Base-by-base conservation (phyloP, 1,284 basidiomycete genomes). In the Malassezia arunalokei region DNA sequence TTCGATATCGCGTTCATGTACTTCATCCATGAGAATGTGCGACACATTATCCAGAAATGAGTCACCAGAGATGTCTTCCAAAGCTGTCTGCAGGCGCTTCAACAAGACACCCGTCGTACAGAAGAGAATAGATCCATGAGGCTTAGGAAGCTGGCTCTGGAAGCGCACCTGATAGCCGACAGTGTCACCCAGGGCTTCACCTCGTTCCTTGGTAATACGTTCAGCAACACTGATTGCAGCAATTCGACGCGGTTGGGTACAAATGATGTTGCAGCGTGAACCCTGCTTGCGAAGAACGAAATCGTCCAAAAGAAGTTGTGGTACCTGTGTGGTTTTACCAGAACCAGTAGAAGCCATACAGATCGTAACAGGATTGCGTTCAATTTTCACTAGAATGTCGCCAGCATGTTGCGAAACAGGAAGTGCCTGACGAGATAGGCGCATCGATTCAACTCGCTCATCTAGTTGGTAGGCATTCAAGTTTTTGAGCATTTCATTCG, bases 111-210 rank as follows among this genome's bases (percentile, higher is more conserved):
- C 89, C 11, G 86, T 90, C 5, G 92, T 96, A 76, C 88, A 94
- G 76, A 91, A 96, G 1, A 86, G 88, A 75, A 95, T 81, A 51
- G 73, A 75, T 5, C 91, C 92, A 73, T 92, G 80, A 8, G 82
- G 81, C 61, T 85, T 80, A 3, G 91, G 89, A 0, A 81, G 76
- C 64, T 83, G 86, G 47, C 81, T 76, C 62, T 96, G 89, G 72
- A 95, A 95, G 38, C 92, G 83, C 51, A 95, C 89, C 66, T 89
- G 87, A 71, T 95, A 95, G 2, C 91, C 91, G 47, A 96, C 80
- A 1, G 81, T 79, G 35, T 78, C 76, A 6, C 91, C 89, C 2
- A 86, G 65, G 0, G 62, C 56, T 71, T 94, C 84, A 8, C 85
- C 86, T 44, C 92, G 79, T 74, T 96, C 92, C 63, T 84, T 85